Percentiles rank a stretch among this genome's conserved stretches.
Conservation (phyloP, 2,329 filamentous ascomycete species). For the Colletotrichum shisoi region DNA sequence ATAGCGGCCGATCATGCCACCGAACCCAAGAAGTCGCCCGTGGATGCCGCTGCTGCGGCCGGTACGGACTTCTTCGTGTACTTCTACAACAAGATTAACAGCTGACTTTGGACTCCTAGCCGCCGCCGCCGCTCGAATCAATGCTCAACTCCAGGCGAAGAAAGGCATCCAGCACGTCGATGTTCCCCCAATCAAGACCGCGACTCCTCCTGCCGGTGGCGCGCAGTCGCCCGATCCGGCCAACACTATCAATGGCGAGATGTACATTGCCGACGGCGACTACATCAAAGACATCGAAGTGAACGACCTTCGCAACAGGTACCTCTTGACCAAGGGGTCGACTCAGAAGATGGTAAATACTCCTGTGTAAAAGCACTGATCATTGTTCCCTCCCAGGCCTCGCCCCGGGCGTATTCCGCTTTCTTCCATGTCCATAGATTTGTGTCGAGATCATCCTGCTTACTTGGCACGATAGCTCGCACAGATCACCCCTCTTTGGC, state of each 20-base stretch:
- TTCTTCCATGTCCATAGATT: slow-evolving; percentile 46
- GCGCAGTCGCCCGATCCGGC: slow-evolving; percentile 48
- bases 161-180: slow-evolving; percentile 92
- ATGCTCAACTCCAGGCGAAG: slow-evolving; percentile 82
- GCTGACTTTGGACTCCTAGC: slow-evolving; percentile 59
- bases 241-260: slow-evolving; percentile 78
- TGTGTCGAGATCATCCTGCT: slow-evolving; percentile 72
- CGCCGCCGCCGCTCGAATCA: slow-evolving; percentile 88
- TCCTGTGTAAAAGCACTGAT: slow-evolving; percentile 56
- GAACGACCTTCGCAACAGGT: slow-evolving; percentile 96
- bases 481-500: slow-evolving; percentile 73
- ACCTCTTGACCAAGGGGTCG: slow-evolving; percentile 94
- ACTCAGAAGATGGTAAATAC: slow-evolving; percentile 99
- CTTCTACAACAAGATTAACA: slow-evolving; percentile 4
- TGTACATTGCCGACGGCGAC: slow-evolving; percentile 95
- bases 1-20: slow-evolving; percentile 57
- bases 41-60: slow-evolving; percentile 79
- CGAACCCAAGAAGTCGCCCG: slow-evolving; percentile 58
- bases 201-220: slow-evolving; percentile 58
- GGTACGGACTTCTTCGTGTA: slow-evolving; percentile 58
- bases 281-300: slow-evolving; percentile 99
- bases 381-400: slow-evolving; percentile 38
- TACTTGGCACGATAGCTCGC: slow-evolving; percentile 73
- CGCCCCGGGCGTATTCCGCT: slow-evolving; percentile 31
- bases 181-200: slow-evolving; percentile 78